Evolutionary conservation across 108 stramenopile genomes (phyloP).

Genomic region (Pseudonitzschia pungens): DNA sequence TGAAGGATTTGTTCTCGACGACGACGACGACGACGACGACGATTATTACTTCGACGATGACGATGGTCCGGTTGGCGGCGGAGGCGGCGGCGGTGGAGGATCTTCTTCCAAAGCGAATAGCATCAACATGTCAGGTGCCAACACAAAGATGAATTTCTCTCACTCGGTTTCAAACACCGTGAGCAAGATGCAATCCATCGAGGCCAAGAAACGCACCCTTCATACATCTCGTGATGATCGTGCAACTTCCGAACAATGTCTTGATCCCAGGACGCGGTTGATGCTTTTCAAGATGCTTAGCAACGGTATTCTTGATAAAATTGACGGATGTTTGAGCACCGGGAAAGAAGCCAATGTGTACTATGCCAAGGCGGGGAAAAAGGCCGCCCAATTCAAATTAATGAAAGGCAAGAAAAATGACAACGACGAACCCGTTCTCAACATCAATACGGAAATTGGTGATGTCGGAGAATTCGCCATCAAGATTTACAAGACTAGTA

Average conservation of each 20-base stretch:
- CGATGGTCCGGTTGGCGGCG: conserved; percentile 20
- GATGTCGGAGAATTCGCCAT: conserved; percentile 87
- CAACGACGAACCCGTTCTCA: neutral
- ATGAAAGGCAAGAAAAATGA: neutral
- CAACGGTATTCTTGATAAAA: conserved; percentile 83
- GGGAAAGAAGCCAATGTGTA: conserved; percentile 99
- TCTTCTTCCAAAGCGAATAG: neutral
- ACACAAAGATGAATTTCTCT: conserved; percentile 77
- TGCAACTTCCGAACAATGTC: conserved; percentile 92
- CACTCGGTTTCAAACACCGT: conserved; percentile 89
- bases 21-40: conserved; percentile 36
- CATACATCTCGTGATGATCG: conserved; percentile 94
- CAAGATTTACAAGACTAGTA: conserved; percentile 99
- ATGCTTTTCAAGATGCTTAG: conserved; percentile 96
- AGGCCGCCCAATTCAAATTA: neutral
- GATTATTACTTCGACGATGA: conserved; percentile 29
- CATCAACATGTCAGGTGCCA: conserved; percentile 7
- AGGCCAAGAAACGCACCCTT: conserved; percentile 77
- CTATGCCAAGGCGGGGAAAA: conserved; percentile 84
- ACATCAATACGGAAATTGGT: conserved; percentile 5
- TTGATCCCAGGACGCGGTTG: conserved; percentile 96
- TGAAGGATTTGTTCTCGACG: conserved; percentile 14
- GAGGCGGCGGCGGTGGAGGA: conserved; percentile 16
- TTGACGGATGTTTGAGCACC: conserved; percentile 97
- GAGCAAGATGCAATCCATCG: conserved; percentile 85